Percentiles rank a stretch among this genome's conserved stretches.
Conservation (phyloP, 2,329 filamentous ascomycete genomes). For the Cytospora schulzeri region DNA sequence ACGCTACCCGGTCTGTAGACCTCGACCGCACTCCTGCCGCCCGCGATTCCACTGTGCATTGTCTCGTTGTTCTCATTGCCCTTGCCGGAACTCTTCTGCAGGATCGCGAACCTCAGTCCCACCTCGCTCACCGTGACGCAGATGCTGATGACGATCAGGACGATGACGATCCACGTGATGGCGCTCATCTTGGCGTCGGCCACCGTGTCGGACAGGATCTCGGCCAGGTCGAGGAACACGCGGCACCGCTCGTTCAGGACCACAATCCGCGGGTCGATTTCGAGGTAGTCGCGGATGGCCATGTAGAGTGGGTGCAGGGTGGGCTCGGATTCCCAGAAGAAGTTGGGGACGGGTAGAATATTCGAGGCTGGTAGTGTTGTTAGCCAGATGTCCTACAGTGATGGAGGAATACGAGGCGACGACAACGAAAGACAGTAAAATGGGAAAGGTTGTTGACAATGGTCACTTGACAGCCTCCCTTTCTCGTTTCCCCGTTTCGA, state of each 20-base stretch:
- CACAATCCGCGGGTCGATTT: slow-evolving; percentile 94
- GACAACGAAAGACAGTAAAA: background rate
- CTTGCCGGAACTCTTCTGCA: slow-evolving; percentile 46
- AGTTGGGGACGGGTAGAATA: slow-evolving; percentile 92
- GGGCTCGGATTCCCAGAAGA: slow-evolving; percentile 98
- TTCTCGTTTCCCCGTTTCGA: background rate
- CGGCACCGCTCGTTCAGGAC: slow-evolving; percentile 96
- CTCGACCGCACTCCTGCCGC: background rate
- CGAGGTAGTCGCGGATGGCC: slow-evolving; percentile 93
- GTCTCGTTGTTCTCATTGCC: slow-evolving; percentile 2
- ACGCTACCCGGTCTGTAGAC: slow-evolving; percentile 27
- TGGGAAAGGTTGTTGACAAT: background rate
- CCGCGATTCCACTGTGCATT: background rate
- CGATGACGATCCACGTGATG: slow-evolving; percentile 98
- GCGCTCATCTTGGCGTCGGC: slow-evolving; percentile 93
- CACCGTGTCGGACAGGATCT: slow-evolving; percentile 90
- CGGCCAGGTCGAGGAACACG: slow-evolving; percentile 93
- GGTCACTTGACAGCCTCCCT: background rate
- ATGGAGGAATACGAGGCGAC: background rate
- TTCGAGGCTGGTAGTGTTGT: slow-evolving; percentile 70
- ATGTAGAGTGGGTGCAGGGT: slow-evolving; percentile 92
- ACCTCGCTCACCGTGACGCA: slow-evolving; percentile 90
- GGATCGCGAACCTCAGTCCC: slow-evolving; percentile 77
- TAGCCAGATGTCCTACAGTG: background rate
- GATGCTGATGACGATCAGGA: slow-evolving; percentile 89